Percentiles rank a stretch among this genome's conserved stretches.
These are phyloP conservation scores for Aspergillus cristatus DNA, from an alignment of 495 filamentous ascomycete genomes.

Conservation along the genomic window DNA sequence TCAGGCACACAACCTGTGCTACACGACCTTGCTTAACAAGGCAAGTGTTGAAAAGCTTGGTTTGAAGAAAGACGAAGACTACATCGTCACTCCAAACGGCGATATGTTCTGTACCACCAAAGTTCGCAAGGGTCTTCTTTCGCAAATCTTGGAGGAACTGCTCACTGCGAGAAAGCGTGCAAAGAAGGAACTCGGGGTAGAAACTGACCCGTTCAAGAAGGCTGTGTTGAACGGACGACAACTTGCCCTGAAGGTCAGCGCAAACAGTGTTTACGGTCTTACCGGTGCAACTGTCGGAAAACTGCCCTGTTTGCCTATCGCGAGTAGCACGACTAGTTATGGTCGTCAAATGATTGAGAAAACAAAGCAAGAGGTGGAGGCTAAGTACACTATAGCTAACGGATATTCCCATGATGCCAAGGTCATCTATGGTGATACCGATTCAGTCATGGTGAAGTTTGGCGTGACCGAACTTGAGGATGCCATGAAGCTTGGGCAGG, in stretches of 20 bases:
- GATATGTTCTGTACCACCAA: conserved; percentile 88
- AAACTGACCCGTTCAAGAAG: conserved; percentile 95
- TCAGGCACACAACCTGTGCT: conserved; percentile 97
- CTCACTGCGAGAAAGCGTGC: conserved; percentile 83
- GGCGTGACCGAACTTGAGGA: conserved; percentile 73
- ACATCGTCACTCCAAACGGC: conserved; percentile 88
- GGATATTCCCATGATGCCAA: conserved; percentile 89
- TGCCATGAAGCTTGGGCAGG: conserved; percentile 88
- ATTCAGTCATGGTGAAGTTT: conserved; percentile 99
- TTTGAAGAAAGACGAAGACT: conserved; percentile 81
- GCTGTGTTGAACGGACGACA: conserved; percentile 96
- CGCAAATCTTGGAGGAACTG: conserved; percentile 92
- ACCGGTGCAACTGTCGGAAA: conserved; percentile 96
- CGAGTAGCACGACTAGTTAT: conserved; percentile 91
- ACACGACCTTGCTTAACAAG: conserved; percentile 88
- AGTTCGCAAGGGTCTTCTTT: conserved; percentile 82
- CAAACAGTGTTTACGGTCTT: conserved; percentile 96
- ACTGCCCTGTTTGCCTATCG: conserved; percentile 88
- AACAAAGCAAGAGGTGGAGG: conserved; percentile 88
- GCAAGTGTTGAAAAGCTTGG: conserved; percentile 60
- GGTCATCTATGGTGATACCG: conserved; percentile 98
- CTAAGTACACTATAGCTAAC: conserved; percentile 80
- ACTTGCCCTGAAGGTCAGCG: conserved; percentile 90
- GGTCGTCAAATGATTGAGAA: conserved; percentile 98
- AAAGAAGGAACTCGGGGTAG: conserved; percentile 80